Percentiles rank a stretch among this genome's conserved stretches.
These are phyloP conservation scores for Moricandia moricandioides DNA, from an alignment of 345 rosid species.

Conservation along the genomic window DNA sequence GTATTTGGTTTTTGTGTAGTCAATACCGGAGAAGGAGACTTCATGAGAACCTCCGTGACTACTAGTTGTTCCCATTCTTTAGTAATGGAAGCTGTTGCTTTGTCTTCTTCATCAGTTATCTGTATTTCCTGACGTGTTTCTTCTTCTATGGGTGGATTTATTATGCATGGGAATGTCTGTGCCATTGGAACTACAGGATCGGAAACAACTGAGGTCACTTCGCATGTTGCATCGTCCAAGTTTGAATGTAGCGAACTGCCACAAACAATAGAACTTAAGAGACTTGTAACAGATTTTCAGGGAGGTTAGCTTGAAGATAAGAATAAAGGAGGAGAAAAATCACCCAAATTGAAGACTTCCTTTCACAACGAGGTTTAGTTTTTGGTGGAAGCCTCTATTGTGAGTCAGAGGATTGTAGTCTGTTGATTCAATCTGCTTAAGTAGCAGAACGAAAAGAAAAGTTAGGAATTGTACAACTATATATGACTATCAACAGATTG, in stretches of 20 bases:
- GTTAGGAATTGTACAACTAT: neutral
- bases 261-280: neutral
- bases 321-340: slow-evolving; percentile 18
- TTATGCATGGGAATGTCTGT: slow-evolving; percentile 25
- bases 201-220: slow-evolving; percentile 33
- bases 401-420: slow-evolving; percentile 75
- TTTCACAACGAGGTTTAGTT: slow-evolving; percentile 60
- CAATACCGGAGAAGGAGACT: slow-evolving; percentile 45
- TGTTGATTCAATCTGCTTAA: slow-evolving; percentile 57
- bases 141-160: slow-evolving; percentile 33
- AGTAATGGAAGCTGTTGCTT: slow-evolving; percentile 44
- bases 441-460: neutral
- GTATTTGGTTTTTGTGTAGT: slow-evolving; percentile 41
- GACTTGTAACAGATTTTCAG: neutral
- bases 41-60: slow-evolving; percentile 47
- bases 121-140: slow-evolving; percentile 21
- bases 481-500: neutral
- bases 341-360: slow-evolving; percentile 83
- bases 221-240: slow-evolving; percentile 35
- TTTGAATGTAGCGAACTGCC: slow-evolving; percentile 46
- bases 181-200: slow-evolving; percentile 29
- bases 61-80: slow-evolving; percentile 92
- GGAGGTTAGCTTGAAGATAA: slow-evolving; percentile 10
- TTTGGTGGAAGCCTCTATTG: slow-evolving; percentile 84
- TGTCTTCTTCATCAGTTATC: slow-evolving; percentile 38